Percentiles rank a stretch among this genome's conserved stretches.
Conservation (phyloP, 2,329 filamentous ascomycete species). For the Metarhizium anisopliae region DNA sequence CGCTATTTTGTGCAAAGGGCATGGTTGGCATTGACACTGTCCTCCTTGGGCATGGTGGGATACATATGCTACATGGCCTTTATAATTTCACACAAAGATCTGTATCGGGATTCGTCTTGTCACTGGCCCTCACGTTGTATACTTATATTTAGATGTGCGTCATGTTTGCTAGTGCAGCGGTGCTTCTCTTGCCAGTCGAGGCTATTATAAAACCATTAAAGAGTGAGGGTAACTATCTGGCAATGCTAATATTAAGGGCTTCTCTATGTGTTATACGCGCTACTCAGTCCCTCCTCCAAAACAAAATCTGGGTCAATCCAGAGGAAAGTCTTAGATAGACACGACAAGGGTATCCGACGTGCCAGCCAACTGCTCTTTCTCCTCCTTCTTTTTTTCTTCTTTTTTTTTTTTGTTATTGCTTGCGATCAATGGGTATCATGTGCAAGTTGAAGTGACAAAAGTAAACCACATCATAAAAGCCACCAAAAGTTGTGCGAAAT, state of each 20-base stretch:
- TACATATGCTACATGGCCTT: too few relatives aligned
- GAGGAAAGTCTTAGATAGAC: not conserved
- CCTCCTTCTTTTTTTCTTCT: not conserved
- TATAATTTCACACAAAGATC: too few relatives aligned
- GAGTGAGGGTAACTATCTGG: not conserved
- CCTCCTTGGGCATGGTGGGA: too few relatives aligned
- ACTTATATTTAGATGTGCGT: not conserved
- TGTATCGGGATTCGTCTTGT: not conserved
- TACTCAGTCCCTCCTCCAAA: not conserved
- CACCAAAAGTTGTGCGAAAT: not conserved
- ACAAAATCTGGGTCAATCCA: not conserved
- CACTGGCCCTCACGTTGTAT: not conserved
- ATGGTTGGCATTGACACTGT: too few relatives aligned
- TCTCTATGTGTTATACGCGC: not conserved
- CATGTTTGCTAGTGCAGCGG: not conserved
- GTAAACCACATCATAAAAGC: not conserved
- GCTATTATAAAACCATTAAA: not conserved
- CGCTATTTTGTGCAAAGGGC: too few relatives aligned
- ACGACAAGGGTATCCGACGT: not conserved
- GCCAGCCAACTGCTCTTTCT: not conserved
- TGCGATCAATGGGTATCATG: constrained; percentile 10
- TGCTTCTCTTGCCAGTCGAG: not conserved
- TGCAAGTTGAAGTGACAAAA: not conserved
- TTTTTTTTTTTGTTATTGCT: not conserved
- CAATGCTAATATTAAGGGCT: not conserved